Percentiles rank a stretch among this genome's conserved stretches.
Conservation (phyloP, 23 red algal species). For the Gracilariopsis chorda region DNA sequence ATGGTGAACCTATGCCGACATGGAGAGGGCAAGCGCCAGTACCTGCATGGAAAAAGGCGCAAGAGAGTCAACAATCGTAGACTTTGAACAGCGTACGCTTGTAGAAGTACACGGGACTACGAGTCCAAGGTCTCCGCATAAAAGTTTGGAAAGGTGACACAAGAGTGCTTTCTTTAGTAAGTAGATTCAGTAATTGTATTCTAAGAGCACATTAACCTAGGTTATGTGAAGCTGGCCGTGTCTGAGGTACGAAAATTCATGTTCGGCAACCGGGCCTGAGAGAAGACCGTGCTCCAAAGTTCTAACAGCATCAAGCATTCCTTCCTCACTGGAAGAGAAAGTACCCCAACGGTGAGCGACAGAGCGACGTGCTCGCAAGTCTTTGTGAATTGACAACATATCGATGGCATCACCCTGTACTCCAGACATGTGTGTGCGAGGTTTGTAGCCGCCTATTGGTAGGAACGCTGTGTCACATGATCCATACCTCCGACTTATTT, state of each 20-base stretch:
- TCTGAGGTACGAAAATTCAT: constrained; percentile 45
- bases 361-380: neutral
- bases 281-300: constrained; percentile 19
- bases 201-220: neutral
- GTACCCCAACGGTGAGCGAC: constrained; percentile 66
- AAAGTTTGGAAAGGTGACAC: too few species aligned
- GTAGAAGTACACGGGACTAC: too few species aligned
- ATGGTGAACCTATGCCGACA: constrained; percentile 6
- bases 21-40: constrained; percentile 55
- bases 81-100: neutral
- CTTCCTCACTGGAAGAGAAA: constrained; percentile 46
- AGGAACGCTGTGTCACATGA: constrained; percentile 51
- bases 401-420: constrained; percentile 51
- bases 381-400: constrained; percentile 46
- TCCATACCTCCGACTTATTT: constrained; percentile 30
- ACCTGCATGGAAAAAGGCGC: constrained; percentile 48
- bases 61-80: constrained; percentile 24
- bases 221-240: constrained; percentile 57
- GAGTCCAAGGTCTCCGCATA: too few species aligned
- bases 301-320: constrained; percentile 52
- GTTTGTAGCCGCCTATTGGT: constrained; percentile 55
- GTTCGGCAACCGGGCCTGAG: constrained; percentile 27
- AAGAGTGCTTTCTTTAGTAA: neutral
- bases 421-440: constrained; percentile 29
- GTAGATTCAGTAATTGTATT: neutral